Conservation (phyloP, 495 filamentous ascomycete species). For the Extremus antarcticus region DNA sequence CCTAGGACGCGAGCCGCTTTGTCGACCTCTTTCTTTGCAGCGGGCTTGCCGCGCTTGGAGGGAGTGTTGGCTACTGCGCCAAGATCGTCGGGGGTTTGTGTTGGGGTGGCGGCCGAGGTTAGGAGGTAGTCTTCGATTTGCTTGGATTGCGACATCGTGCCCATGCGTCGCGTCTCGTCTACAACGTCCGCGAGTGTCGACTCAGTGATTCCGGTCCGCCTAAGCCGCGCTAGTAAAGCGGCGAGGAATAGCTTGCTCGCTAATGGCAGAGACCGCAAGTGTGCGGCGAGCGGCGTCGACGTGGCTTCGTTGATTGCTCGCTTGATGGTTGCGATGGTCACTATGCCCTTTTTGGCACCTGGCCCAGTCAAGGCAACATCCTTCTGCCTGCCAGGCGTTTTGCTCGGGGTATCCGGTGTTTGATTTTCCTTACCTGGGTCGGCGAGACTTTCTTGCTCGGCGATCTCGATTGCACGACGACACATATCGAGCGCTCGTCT, state of each 20-base stretch:
- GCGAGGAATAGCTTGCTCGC: constrained; percentile 75
- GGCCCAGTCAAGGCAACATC: neutral
- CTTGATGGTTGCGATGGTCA: constrained; percentile 88
- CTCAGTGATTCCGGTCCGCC: constrained; percentile 75
- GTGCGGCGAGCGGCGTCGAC: constrained; percentile 79
- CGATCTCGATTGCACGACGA: constrained; percentile 87
- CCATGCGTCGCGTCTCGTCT: constrained; percentile 72
- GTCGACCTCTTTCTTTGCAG: constrained; percentile 8
- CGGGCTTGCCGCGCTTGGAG: constrained; percentile 28
- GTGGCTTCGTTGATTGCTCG: constrained; percentile 92
- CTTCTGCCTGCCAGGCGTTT: constrained; percentile 26
- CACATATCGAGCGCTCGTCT: constrained; percentile 91
- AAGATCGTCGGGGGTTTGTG: neutral
- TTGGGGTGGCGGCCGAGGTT: neutral
- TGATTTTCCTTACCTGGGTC: constrained; percentile 28
- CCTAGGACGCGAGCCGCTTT: constrained; percentile 49
- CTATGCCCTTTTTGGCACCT: constrained; percentile 26
- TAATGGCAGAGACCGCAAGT: constrained; percentile 69
- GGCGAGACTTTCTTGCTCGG: constrained; percentile 52
- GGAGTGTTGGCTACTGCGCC: constrained; percentile 3
- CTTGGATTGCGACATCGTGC: constrained; percentile 46
- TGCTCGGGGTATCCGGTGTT: constrained; percentile 34
- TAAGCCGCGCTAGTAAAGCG: constrained; percentile 64
- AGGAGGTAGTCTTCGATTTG: constrained; percentile 28
- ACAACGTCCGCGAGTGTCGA: constrained; percentile 81